Evolutionary conservation across 768 basidiomycete species (phyloP), one percentile per base, ranked within the genome.

Genomic region (Trametes cingulata): DNA sequence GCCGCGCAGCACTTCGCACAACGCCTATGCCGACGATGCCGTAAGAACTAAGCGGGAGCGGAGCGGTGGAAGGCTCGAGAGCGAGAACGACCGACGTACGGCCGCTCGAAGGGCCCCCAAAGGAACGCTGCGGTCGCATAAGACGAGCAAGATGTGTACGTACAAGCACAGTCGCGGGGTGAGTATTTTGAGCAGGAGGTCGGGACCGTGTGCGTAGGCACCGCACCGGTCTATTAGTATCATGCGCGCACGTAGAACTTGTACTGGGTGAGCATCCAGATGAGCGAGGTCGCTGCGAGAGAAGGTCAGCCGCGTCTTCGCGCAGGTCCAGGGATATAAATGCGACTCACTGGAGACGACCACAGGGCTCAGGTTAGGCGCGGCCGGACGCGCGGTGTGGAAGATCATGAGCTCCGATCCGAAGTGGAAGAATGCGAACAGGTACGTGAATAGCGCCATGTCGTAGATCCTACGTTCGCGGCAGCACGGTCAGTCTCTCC

Each of bases 351-450:
- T 85, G 9, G 93, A 88, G 22, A 98, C 92, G 61, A 97, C 78
- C 46, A 94, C 77, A 0, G 95, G 91, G 59, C 85, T 85, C 39
- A 93, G 65, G 17, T 86, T 81, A 0, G 86, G 86, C 0, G 75
- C 67, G 45, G 80, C 80, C 48, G 91, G 62, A 48, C 80, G 86
- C 37, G 88, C 84, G 2, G 92, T 88, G 51, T 85, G 81, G 77
- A 87, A 99, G 62, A 97, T 83, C 68, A 94, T 73, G 40, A 91
- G 69, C 75, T 99, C 96, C 17, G 91, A 88, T 39, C 82, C 81
- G 71, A 97, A 98, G 76, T 99, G 96, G 5, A 81, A 83, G 69
- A 93, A 90, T 2, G 94, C 96, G 67, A 98, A 85, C 56, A 94
- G 82, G 76, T 96, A 98, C 37, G 92, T 89, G 68, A 88, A 77